Conservation (phyloP, 352 stramenopile species). For the Lagenidium giganteum region DNA sequence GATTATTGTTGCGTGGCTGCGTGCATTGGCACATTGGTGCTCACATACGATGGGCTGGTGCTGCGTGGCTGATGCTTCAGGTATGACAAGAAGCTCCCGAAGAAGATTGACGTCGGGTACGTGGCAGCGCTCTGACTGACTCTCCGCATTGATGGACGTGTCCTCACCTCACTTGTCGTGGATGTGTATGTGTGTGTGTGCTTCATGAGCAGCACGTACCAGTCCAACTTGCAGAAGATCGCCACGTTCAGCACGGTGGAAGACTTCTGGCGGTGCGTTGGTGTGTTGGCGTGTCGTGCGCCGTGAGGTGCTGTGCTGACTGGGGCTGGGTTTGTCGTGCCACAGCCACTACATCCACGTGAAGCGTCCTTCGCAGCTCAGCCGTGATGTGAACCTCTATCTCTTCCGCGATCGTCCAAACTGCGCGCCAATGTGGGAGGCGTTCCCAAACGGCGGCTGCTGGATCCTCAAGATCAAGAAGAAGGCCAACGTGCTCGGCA, state of each 20-base stretch:
- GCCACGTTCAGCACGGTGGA: constrained; percentile 89
- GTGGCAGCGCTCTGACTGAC: constrained; percentile 3
- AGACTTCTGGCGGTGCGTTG: constrained; percentile 87
- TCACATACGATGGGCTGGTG: no score
- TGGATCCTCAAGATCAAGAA: constrained; percentile 96
- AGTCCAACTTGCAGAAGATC: constrained; percentile 85
- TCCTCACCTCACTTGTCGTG: no score
- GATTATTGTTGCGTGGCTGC: no score
- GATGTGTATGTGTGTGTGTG: no score
- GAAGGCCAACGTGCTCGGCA: constrained; percentile 90
- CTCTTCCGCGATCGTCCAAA: constrained; percentile 88
- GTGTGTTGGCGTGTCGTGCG: neutral
- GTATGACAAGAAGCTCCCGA: constrained; percentile 93
- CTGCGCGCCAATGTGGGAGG: constrained; percentile 89
- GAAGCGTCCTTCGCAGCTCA: constrained; percentile 90
- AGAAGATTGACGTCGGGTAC: constrained; percentile 86
- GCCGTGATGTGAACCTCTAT: constrained; percentile 91
- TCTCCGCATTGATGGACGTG: constrained; percentile 9
- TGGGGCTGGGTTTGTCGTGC: neutral
- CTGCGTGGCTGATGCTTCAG: no score
- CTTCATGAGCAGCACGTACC: constrained; percentile 40
- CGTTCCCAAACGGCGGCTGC: constrained; percentile 90
- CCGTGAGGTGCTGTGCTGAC: neutral
- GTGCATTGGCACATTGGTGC: no score
- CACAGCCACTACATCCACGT: constrained; percentile 89